phyloP scores from a whole-genome alignment of 371 early-diverging fungal species.

The Homolaphlyctis polyrhiza region DNA sequence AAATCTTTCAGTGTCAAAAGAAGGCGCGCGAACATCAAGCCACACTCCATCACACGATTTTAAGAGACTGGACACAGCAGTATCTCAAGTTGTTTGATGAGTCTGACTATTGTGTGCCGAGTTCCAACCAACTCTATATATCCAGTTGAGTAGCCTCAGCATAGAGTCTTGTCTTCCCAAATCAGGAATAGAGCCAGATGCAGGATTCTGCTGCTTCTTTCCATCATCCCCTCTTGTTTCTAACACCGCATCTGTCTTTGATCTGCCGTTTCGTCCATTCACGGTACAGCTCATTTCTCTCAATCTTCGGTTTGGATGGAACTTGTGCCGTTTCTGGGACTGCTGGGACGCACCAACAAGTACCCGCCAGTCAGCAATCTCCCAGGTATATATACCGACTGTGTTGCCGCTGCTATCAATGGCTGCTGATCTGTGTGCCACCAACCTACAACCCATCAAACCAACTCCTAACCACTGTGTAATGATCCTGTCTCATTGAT shows the following conservation, averaged over 20 bases:
- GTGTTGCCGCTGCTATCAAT: no score
- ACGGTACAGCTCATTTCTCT: neutral
- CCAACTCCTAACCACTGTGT: neutral
- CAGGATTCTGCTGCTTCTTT: neutral
- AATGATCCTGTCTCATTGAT: neutral
- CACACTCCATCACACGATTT: neutral
- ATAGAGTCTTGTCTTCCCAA: no score
- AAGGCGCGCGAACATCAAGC: neutral
- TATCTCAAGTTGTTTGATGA: neutral
- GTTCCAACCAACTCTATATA: no score
- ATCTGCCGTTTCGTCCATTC: neutral
- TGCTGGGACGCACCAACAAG: neutral
- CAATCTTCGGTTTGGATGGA: neutral
- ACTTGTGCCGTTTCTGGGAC: neutral
- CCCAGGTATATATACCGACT: no score
- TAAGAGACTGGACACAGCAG: neutral
- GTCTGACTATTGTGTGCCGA: neutral
- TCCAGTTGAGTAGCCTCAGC: no score
- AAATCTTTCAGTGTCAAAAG: neutral
- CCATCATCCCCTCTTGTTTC: neutral
- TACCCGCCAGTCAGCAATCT: neutral
- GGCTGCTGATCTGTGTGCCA: no score
- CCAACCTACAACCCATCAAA: no score
- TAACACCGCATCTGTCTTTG: neutral
- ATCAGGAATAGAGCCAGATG: no score